Evolutionary conservation across 331 rosid genomes (phyloP).

Genomic region (Erythrophleum ivorense): DNA sequence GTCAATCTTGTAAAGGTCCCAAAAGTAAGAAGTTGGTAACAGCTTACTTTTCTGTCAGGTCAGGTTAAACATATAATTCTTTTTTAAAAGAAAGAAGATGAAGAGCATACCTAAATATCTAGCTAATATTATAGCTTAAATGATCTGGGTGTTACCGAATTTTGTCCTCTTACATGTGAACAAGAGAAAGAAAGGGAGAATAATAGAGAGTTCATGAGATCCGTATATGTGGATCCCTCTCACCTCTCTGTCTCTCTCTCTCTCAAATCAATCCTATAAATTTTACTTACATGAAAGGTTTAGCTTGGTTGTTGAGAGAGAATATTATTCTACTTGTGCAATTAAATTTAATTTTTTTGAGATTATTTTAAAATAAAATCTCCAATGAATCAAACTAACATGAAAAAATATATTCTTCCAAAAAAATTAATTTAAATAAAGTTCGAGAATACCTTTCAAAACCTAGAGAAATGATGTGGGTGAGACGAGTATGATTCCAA

Average conservation of each 20-base stretch:
- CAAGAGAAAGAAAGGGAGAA: no score
- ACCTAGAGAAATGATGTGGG: slow-evolving; percentile 35
- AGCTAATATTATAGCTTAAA: not conserved
- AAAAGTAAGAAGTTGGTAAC: slow-evolving; percentile 61
- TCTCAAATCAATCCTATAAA: no score
- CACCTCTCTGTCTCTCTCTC: no score
- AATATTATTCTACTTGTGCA: no score
- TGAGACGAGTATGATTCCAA: slow-evolving; percentile 48
- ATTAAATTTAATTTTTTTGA: not conserved
- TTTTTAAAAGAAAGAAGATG: no score
- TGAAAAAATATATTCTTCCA: not conserved
- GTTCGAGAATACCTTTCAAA: not conserved
- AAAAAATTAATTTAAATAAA: no score
- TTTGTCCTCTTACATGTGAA: no score
- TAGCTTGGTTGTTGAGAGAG: not conserved
- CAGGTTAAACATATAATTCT: not conserved
- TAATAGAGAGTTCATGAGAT: no score
- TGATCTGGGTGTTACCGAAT: no score
- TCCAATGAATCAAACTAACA: no score
- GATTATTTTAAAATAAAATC: not conserved
- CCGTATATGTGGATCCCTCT: no score
- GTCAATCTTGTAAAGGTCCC: slow-evolving; percentile 51
- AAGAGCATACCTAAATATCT: no score
- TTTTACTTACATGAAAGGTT: not conserved
- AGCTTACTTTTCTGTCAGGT: slow-evolving; percentile 47